Evolutionary conservation across 2,329 filamentous ascomycete genomes (phyloP).

Genomic region (Pseudogymnoascus sp.): DNA sequence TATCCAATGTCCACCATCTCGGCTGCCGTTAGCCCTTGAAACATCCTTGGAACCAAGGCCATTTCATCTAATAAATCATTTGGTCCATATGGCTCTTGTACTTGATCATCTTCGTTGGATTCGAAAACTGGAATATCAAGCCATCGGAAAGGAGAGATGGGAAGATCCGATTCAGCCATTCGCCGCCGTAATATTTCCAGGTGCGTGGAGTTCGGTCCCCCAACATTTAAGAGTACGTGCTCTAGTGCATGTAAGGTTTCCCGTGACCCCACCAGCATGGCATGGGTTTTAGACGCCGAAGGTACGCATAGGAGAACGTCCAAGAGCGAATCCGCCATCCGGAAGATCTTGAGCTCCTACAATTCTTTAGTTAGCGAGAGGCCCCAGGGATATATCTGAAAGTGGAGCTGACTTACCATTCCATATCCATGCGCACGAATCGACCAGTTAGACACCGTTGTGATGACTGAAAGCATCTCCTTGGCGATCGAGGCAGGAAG

Average conservation of each 20-base stretch:
- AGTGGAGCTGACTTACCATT: not conserved
- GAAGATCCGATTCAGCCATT: not conserved
- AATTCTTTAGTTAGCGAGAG: not conserved
- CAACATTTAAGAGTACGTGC: not conserved
- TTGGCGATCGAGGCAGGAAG: not conserved
- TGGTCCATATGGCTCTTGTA: not conserved
- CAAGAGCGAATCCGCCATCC: not conserved
- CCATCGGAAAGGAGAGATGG: not conserved
- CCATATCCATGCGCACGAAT: not conserved
- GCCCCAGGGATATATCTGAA: not conserved
- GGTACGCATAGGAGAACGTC: not conserved
- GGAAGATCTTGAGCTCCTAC: not conserved
- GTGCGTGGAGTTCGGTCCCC: not conserved
- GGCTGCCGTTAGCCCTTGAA: not conserved
- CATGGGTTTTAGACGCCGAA: not conserved
- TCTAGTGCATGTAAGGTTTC: not conserved
- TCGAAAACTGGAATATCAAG: not conserved
- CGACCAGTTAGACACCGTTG: not conserved
- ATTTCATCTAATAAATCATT: not conserved
- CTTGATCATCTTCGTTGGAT: not conserved
- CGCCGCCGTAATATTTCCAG: not conserved
- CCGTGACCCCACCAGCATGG: not conserved
- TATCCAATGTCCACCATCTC: not conserved
- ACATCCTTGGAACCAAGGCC: not conserved
- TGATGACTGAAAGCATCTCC: not conserved